Evolutionary conservation across 768 basidiomycete species (phyloP).

Genomic region (Kwoniella sp.): DNA sequence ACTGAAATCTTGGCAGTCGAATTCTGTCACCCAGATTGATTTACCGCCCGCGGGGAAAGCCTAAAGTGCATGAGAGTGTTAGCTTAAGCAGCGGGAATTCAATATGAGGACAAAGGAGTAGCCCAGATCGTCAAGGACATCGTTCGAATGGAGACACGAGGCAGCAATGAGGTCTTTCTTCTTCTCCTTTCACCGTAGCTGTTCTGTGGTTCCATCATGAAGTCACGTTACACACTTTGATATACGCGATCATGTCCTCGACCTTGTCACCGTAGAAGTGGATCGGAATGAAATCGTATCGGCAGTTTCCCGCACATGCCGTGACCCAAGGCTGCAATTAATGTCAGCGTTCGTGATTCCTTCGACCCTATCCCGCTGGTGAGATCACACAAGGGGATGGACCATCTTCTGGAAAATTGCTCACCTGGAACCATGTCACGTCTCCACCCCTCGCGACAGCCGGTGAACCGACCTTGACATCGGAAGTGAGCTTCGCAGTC

Average conservation of each 20-base stretch:
- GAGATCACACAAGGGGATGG: background rate
- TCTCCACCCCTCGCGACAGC: conserved; percentile 44
- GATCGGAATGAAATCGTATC: conserved; percentile 48
- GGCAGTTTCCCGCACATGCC: conserved; percentile 46
- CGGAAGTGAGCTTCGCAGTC: conserved; percentile 25
- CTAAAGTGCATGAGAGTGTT: background rate
- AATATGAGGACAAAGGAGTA: background rate
- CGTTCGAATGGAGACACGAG: too few species aligned
- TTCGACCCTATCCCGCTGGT: too few species aligned
- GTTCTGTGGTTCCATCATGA: too few species aligned
- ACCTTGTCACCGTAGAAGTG: conserved; percentile 50
- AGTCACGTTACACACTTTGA: conserved; percentile 30
- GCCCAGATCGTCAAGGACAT: background rate
- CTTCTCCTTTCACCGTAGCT: conserved; percentile 7
- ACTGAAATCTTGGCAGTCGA: conserved; percentile 38
- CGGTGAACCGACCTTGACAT: conserved; percentile 40
- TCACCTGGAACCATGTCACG: conserved; percentile 42
- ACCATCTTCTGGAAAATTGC: conserved; percentile 17
- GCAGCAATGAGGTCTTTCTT: too few species aligned
- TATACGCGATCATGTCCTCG: conserved; percentile 30
- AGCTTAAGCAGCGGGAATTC: background rate
- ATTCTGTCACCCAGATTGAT: conserved; percentile 40
- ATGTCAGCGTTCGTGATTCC: too few species aligned
- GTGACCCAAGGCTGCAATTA: conserved; percentile 36
- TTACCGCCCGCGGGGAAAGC: conserved; percentile 26